Evolutionary conservation across 352 stramenopile genomes (phyloP), one percentile per base, ranked within the genome.

Genomic region (Phytophthora palmivora): DNA sequence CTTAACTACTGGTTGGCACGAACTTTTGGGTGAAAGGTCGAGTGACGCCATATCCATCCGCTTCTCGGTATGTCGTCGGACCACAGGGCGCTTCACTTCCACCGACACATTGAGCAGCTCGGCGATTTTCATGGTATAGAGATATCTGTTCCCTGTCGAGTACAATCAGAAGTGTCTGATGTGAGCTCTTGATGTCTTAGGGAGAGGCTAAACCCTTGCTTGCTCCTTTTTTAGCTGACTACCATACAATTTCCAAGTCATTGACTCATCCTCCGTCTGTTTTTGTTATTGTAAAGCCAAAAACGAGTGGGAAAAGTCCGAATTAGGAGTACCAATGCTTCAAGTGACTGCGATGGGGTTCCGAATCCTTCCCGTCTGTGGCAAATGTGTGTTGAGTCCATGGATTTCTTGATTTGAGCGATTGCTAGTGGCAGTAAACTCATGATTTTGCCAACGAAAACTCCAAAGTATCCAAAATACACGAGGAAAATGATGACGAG

Each of bases 1-100:
- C 14, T 15, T 36, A 14, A 10, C 7, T 34, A 45, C 21, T 19
- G 42, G 16, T 19, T 43, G 34, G 30, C 15, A 47, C 55, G 30
- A 9, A 80, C 67, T 67, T 56, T 72, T 77, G 67, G 26, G 72
- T 45, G 24, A 78, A 83, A 75, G 63, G 45, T 84, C 76, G 16
- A 85, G 74, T 43, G 79, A 85, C 47, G 74, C 70, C 77, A 88
- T 89, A 68, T 85, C 66, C 70, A 85, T 71, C 38, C 62, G 70
- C 42, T 67, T 71, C 1, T 68, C 51, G 2, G 45, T 38, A 28
- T 65, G 51, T 18, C 34, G 43, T 32, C 30, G 55, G 2, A 14
- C 33, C 6, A 33, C 12, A 10, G 48, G 38, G 11, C 45, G 48
- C 34, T 26, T 34, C 18, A 21, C 12, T 9, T 43, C 30, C 22